Base-by-base conservation (phyloP, 2,329 filamentous ascomycete species). In the Pseudogymnoascus sp. region DNA sequence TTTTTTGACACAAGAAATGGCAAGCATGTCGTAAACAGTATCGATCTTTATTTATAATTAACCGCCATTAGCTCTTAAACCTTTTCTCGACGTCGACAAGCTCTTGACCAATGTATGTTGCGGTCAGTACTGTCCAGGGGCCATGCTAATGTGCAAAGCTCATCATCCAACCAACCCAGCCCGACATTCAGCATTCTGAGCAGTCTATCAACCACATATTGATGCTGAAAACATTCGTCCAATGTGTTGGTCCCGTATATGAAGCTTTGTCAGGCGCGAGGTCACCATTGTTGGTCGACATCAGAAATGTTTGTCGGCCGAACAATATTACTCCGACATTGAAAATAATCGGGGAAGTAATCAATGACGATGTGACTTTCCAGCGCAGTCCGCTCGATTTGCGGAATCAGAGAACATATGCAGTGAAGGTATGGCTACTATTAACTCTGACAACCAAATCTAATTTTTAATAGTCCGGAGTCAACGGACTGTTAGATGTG, bases 381-480 rank as follows among this genome's bases (percentile, higher is more conserved):
- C 88, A 90, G 64, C 90, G 83, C 56, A 85, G 88, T 21, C 88
- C 95, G 0, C 80, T 97, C 3, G 93, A 97, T 66, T 79, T 96
- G 63, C 84, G 93, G 12, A 96, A 97, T 65, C 93, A 97, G 72
- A 82, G 93, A 66, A 90, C 89, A 0, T 97, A 96, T 76, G 93
- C 93, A 21, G 88, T 97, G 34, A 95, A 89, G 77, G 85, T 87
- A 70, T 63, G 68, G 40, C 21, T n/a, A 63, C 7, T n/a, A 42
- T 4, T 2, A 28, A 25, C 3, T 38, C 12, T 23, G 3, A 40
- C 2, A 43, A 18, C 36, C 18, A 31, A 8, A 14, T 7, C 5
- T 43, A 59, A 68, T 67, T 56, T 11, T 38, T 37, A 3, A 6
- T 68, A 90, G 83, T 86, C 91, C 53, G 90, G 91, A 0, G 86